Percentiles rank a stretch among this genome's conserved stretches.
Conservation (phyloP, 805 yeast species). For the Ogataea nitratoaversa region DNA sequence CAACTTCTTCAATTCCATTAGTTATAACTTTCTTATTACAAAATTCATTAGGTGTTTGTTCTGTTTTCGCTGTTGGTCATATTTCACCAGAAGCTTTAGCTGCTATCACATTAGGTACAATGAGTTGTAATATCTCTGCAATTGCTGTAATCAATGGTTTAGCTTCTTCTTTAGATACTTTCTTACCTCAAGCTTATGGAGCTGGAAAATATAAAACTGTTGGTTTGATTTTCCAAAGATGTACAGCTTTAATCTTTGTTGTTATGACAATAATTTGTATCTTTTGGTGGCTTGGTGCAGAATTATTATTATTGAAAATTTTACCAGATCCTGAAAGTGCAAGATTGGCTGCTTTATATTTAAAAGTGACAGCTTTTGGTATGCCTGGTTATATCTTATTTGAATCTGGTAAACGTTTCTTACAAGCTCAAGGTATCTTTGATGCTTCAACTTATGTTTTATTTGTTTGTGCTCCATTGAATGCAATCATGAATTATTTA, state of each 20-base stretch:
- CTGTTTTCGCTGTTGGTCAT: constrained; percentile 73
- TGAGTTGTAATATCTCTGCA: constrained; percentile 77
- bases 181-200: constrained; percentile 77
- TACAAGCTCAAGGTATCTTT: constrained; percentile 75
- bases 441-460: constrained; percentile 76
- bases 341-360: constrained; percentile 52
- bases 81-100: constrained; percentile 69
- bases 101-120: constrained; percentile 68
- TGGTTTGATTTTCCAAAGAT: constrained; percentile 65
- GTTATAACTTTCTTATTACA: constrained; percentile 65
- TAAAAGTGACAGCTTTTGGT: constrained; percentile 54
- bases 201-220: constrained; percentile 59
- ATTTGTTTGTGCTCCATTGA: constrained; percentile 68
- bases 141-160: constrained; percentile 73
- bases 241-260: constrained; percentile 52
- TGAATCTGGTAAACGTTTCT: constrained; percentile 68
- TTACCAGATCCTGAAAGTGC: constrained; percentile 45
- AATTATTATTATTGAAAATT: constrained; percentile 38
- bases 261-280: constrained; percentile 50
- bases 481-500: constrained; percentile 60
- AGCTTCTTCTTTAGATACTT: constrained; percentile 73
- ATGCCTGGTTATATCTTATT: constrained; percentile 65
- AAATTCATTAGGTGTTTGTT: constrained; percentile 69
- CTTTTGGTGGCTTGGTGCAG: constrained; percentile 59
- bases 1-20: constrained; percentile 49